These are phyloP conservation scores for Dimocarpus longan DNA, from an alignment of 345 rosid species.

Conservation along the genomic window DNA sequence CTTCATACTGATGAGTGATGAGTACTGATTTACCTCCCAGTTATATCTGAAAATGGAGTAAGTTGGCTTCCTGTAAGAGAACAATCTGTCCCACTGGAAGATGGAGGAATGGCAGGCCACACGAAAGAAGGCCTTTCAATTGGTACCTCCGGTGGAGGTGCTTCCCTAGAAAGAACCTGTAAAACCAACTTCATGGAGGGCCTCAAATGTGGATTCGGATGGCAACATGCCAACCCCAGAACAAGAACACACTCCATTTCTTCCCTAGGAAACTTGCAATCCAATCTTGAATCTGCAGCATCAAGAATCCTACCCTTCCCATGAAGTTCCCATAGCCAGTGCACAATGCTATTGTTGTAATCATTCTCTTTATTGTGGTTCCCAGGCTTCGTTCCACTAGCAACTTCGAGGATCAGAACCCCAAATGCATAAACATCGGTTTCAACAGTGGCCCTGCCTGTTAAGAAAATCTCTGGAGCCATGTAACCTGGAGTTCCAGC, in stretches of 20 bases:
- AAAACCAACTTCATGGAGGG: conserved; percentile 63
- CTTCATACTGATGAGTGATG: no score
- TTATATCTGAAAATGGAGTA: conserved; percentile 39
- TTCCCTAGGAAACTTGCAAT: conserved; percentile 30
- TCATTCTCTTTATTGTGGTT: conserved; percentile 30
- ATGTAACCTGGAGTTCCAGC: conserved; percentile 85
- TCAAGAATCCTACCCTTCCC: conserved; percentile 42
- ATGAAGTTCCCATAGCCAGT: conserved; percentile 69
- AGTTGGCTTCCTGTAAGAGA: conserved; percentile 40
- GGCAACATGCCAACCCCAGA: conserved; percentile 82
- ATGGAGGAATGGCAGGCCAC: conserved; percentile 73
- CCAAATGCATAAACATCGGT: conserved; percentile 78
- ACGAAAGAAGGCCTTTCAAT: conserved; percentile 66
- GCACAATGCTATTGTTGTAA: conserved; percentile 57
- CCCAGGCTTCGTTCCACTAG: conserved; percentile 59
- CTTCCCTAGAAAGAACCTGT: conserved; percentile 69
- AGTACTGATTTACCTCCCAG: conserved; percentile 34
- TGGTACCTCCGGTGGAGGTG: conserved; percentile 50
- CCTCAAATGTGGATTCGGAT: conserved; percentile 72
- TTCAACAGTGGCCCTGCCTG: conserved; percentile 61
- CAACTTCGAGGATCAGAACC: conserved; percentile 59
- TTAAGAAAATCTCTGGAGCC: conserved; percentile 76
- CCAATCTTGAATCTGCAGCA: conserved; percentile 61
- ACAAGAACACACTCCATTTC: conserved; percentile 51
- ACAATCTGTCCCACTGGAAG: conserved; percentile 44